Conservation (phyloP, 176 grass and related monocot species). For the Eragrostis curvula region DNA sequence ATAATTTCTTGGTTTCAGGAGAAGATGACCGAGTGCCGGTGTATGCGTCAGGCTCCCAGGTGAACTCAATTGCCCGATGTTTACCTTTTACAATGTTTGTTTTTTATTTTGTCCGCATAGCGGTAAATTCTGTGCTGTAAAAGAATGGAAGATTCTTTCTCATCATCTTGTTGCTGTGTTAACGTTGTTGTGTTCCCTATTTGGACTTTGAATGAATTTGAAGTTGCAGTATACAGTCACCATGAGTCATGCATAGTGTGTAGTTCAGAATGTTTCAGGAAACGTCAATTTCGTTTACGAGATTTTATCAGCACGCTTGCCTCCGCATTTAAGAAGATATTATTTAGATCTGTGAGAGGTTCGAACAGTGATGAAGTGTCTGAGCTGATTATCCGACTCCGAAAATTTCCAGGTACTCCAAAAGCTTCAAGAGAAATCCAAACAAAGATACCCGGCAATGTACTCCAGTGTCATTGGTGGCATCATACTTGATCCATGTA, state of each 20-base stretch:
- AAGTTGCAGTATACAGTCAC: neutral
- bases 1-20: conserved; percentile 1
- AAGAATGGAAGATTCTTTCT: neutral
- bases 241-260: neutral
- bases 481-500: conserved; percentile 59
- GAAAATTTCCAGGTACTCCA: conserved; percentile 43
- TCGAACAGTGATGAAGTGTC: neutral
- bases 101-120: neutral
- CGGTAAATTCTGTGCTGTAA: neutral
- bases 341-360: neutral
- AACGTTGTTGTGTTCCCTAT: neutral
- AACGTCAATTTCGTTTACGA: neutral
- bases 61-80: neutral
- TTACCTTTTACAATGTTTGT: neutral
- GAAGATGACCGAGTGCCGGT: conserved; percentile 28
- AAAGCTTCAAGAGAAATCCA: conserved; percentile 55
- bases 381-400: neutral
- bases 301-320: neutral
- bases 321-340: neutral
- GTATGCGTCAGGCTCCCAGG: conserved; percentile 24
- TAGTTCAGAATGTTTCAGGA: neutral
- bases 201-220: neutral
- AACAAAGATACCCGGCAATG: conserved; percentile 61
- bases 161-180: neutral
- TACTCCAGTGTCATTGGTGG: conserved; percentile 69